phyloP scores from a whole-genome alignment of 257 asterid species.

The Henckelia pumila region DNA sequence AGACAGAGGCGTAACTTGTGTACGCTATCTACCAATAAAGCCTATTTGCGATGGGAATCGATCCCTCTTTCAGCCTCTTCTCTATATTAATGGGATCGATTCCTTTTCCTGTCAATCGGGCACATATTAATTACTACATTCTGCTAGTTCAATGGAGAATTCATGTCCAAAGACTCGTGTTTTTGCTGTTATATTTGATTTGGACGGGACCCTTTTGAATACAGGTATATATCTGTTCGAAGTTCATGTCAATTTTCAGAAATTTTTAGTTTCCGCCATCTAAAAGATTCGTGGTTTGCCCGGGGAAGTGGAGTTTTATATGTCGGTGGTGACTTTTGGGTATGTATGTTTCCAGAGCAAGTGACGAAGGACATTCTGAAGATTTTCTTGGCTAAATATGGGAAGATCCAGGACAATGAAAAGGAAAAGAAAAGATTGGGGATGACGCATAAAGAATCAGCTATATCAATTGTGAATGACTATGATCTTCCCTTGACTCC shows the following conservation, averaged over 20 bases:
- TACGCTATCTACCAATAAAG: constrained; percentile 13
- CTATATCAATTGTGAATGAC: constrained; percentile 48
- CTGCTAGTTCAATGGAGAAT: constrained; percentile 27
- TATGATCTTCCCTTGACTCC: constrained; percentile 75
- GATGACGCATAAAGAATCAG: constrained; percentile 48
- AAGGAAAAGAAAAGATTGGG: constrained; percentile 80
- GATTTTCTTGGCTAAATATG: constrained; percentile 65
- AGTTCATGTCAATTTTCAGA: background rate
- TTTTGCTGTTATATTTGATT: constrained; percentile 77
- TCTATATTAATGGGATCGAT: background rate
- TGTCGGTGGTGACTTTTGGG: constrained; percentile 6
- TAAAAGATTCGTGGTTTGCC: background rate
- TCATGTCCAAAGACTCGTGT: constrained; percentile 25
- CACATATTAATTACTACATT: background rate
- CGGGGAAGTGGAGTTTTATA: background rate
- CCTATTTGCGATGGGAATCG: constrained; percentile 34
- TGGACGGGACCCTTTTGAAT: constrained; percentile 86
- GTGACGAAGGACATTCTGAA: constrained; percentile 55
- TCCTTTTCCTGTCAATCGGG: background rate
- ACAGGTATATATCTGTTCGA: constrained; percentile 42
- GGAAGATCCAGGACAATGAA: constrained; percentile 60
- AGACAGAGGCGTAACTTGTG: background rate
- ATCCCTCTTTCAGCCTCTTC: background rate
- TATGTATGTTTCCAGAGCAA: constrained; percentile 53
- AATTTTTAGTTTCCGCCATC: background rate